Evolutionary conservation across 805 yeast species (phyloP).

Genomic region (Candida silvatica): DNA sequence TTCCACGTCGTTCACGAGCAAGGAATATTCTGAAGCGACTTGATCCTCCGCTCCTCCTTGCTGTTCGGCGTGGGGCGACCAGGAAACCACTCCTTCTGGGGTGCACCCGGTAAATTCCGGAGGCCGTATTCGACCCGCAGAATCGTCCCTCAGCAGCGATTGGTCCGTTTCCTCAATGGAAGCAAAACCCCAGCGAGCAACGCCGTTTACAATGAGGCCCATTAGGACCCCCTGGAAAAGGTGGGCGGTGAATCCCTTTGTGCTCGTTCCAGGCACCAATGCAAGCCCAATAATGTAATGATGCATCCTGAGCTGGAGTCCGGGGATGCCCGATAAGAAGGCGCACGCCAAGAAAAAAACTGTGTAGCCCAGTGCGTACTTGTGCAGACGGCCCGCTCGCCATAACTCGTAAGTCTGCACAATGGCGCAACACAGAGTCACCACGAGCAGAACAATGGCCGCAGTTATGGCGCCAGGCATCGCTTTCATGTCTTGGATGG

Average conservation of each 20-base stretch:
- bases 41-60: background rate
- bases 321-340: conserved; percentile 34
- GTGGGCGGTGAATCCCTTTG: conserved; percentile 61
- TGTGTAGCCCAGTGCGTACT: conserved; percentile 48
- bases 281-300: conserved; percentile 74
- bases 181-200: conserved; percentile 90
- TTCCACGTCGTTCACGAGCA: conserved; percentile 75
- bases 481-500: conserved; percentile 56
- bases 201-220: conserved; percentile 78
- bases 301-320: conserved; percentile 67
- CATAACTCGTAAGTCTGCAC: conserved; percentile 76
- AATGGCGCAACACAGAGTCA: conserved; percentile 46
- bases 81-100: conserved; percentile 1
- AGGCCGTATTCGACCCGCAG: conserved; percentile 45
- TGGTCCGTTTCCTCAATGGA: conserved; percentile 73
- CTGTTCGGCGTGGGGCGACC: background rate
- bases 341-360: conserved; percentile 34
- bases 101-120: conserved; percentile 32
- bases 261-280: conserved; percentile 76
- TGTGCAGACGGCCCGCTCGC: conserved; percentile 62
- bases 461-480: conserved; percentile 76
- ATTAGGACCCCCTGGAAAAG: conserved; percentile 76
- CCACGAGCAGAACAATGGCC: conserved; percentile 37
- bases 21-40: conserved; percentile 43
- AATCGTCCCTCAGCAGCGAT: conserved; percentile 66